A percentile compares a stretch with the other conserved stretches of the same genome.
These are phyloP conservation scores for Daedaleopsis sinensis DNA, from an alignment of 768 basidiomycete species.

Conservation along the genomic window DNA sequence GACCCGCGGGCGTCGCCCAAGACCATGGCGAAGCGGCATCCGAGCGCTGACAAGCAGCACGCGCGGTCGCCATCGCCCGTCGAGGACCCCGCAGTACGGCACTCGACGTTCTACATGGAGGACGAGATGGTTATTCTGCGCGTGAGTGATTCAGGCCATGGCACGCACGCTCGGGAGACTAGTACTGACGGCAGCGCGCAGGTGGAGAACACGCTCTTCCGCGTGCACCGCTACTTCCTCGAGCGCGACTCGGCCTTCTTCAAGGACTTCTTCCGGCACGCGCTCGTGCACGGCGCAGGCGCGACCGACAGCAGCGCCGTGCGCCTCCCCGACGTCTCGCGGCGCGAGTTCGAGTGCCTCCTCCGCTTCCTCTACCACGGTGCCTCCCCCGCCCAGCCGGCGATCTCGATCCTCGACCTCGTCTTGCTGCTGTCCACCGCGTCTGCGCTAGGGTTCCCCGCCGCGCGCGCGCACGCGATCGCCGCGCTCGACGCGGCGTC, in stretches of 20 bases:
- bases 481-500: constrained; percentile 18
- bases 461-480: constrained; percentile 40
- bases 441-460: constrained; percentile 40
- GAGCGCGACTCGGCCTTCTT: constrained; percentile 43
- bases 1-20: constrained; percentile 15
- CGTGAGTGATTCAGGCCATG: background rate
- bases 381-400: too few relatives aligned
- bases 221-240: constrained; percentile 44
- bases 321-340: constrained; percentile 35
- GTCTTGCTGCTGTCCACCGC: constrained; percentile 42
- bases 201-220: constrained; percentile 43
- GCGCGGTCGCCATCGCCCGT: constrained; percentile 1
- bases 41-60: constrained; percentile 6
- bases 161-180: too few relatives aligned
- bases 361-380: constrained; percentile 43
- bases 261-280: constrained; percentile 38
- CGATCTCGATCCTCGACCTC: constrained; percentile 22
- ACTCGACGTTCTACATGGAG: constrained; percentile 20
- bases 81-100: constrained; percentile 16
- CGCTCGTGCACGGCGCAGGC: constrained; percentile 32
- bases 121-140: constrained; percentile 21
- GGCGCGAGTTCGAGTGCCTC: constrained; percentile 40
- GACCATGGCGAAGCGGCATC: background rate
- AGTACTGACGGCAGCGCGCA: constrained; percentile 17
- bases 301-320: constrained; percentile 37